Conservation (phyloP, 148 eudicot genomes). For the Vaccinium macrocarpon region DNA sequence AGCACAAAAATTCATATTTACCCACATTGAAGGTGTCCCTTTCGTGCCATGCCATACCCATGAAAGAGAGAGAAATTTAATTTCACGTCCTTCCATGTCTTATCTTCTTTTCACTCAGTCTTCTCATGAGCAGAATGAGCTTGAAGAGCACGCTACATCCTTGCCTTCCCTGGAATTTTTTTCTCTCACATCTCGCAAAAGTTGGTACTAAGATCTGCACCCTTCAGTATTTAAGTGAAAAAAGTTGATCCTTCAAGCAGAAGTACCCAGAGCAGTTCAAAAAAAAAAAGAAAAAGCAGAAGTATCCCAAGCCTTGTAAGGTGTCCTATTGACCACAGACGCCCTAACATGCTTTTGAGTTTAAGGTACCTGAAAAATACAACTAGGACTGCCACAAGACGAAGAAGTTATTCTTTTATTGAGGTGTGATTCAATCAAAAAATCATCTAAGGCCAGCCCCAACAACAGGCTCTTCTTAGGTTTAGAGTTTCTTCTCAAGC, state of each 20-base stretch:
- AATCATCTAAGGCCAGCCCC: background rate
- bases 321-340: background rate
- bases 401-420: background rate
- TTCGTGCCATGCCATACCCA: too few relatives aligned
- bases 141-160: background rate
- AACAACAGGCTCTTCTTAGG: background rate
- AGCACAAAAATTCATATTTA: background rate
- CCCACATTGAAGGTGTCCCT: background rate
- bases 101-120: background rate
- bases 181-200: background rate
- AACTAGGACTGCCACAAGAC: background rate
- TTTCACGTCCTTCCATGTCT: background rate
- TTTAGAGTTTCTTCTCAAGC: background rate
- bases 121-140: background rate
- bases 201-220: background rate
- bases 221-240: background rate
- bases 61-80: background rate
- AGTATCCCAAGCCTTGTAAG: background rate
- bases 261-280: background rate
- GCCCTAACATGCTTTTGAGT: background rate
- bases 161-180: background rate
- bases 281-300: too few relatives aligned
- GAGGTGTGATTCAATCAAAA: background rate
- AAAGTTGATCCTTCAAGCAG: background rate
- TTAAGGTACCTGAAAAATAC: background rate